phyloP scores from a whole-genome alignment of 257 asterid species.

The Jaltomata sinuosa region DNA sequence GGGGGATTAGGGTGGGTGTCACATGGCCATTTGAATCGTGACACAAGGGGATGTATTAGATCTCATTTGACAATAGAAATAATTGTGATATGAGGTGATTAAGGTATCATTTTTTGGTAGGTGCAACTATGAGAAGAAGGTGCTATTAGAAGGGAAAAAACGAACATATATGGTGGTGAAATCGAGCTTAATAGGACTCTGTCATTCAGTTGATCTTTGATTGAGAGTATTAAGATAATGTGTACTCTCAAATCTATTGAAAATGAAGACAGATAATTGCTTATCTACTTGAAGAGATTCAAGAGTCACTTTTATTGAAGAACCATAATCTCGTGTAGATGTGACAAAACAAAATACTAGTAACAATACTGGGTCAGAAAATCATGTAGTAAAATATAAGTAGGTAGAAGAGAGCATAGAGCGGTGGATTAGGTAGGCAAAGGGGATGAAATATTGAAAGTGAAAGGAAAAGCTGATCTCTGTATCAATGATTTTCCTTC shows the following conservation, averaged over 20 bases:
- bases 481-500: too few species aligned
- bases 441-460: background rate
- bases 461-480: background rate
- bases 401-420: background rate
- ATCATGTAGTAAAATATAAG: background rate
- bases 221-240: too few species aligned
- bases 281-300: too few species aligned
- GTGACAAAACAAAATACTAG: background rate
- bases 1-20: too few species aligned
- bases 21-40: too few species aligned
- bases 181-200: background rate
- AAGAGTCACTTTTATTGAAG: background rate
- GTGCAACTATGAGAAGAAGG: background rate
- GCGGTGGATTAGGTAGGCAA: background rate
- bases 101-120: background rate
- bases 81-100: background rate
- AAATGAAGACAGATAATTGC: too few species aligned
- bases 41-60: too few species aligned
- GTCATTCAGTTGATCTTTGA: background rate
- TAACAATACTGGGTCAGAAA: background rate
- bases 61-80: too few species aligned
- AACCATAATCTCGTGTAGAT: background rate
- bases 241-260: too few species aligned
- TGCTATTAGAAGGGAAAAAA: too few species aligned
- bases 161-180: too few species aligned